These are phyloP conservation scores for Pseudocercospora fijiensis DNA, from an alignment of 2,329 filamentous ascomycete species.

Conservation along the genomic window DNA sequence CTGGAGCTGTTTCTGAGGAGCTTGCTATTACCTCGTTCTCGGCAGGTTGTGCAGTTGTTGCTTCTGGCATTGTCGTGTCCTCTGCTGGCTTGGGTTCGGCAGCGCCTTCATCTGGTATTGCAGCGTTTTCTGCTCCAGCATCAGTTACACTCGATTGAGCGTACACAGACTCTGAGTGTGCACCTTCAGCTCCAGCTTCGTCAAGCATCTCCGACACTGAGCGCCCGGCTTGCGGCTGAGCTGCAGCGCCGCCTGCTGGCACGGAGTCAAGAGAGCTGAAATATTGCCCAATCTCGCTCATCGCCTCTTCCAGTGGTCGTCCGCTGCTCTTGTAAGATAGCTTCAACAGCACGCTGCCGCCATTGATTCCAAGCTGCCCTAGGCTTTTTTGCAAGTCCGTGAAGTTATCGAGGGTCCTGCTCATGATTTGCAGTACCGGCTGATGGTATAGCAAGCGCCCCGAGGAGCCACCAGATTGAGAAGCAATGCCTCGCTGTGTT, in stretches of 20 bases:
- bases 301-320: conserved; percentile 78
- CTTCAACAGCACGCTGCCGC: conserved; percentile 75
- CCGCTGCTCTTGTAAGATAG: conserved; percentile 74
- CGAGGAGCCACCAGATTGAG: conserved; percentile 51
- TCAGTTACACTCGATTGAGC: conserved; percentile 27
- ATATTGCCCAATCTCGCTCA: conserved; percentile 74
- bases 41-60: conserved; percentile 24
- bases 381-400: conserved; percentile 85
- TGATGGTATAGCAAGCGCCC: conserved; percentile 86
- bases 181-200: conserved; percentile 34
- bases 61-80: conserved; percentile 29
- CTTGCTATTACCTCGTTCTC: conserved; percentile 34
- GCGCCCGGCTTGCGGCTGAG: not conserved
- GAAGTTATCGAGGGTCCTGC: conserved; percentile 74
- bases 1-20: conserved; percentile 29
- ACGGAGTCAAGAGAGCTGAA: conserved; percentile 56
- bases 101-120: conserved; percentile 23
- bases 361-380: conserved; percentile 81
- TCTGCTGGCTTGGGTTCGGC: conserved; percentile 30
- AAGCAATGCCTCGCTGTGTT: conserved; percentile 72
- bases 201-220: not conserved
- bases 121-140: conserved; percentile 28
- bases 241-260: conserved; percentile 20
- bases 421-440: conserved; percentile 62
- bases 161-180: conserved; percentile 26